These are phyloP conservation scores for Cutaneotrichosporon curvatum DNA, from an alignment of 1,284 basidiomycete species.

Conservation along the genomic window DNA sequence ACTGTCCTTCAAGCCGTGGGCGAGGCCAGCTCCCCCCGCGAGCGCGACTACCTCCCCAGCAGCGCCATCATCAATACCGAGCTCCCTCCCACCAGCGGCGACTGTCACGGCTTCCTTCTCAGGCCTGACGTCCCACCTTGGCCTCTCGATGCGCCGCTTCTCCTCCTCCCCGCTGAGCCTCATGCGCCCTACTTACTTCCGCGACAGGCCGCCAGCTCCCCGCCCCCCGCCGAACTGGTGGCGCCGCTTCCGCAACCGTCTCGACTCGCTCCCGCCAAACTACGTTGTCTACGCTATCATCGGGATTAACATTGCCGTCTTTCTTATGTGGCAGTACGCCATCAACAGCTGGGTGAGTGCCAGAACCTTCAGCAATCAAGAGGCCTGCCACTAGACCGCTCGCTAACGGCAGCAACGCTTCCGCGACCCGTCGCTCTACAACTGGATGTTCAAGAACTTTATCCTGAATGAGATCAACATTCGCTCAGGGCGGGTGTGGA, in stretches of 20 bases:
- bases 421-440: slow-evolving; percentile 51
- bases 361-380: too few relatives aligned
- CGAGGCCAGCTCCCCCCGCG: too few relatives aligned
- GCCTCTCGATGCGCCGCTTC: slow-evolving; percentile 4
- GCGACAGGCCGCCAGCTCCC: neutral
- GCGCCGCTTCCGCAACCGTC: neutral
- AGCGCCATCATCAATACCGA: too few relatives aligned
- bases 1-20: too few relatives aligned
- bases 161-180: neutral
- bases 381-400: too few relatives aligned
- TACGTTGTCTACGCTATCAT: slow-evolving; percentile 22
- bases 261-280: slow-evolving; percentile 2
- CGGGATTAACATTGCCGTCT: slow-evolving; percentile 38
- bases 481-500: slow-evolving; percentile 69
- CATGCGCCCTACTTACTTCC: slow-evolving; percentile 4
- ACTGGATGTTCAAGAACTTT: slow-evolving; percentile 66
- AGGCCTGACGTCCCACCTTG: neutral
- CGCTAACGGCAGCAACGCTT: slow-evolving; percentile 32
- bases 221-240: too few relatives aligned
- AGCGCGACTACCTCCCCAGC: too few relatives aligned
- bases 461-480: slow-evolving; percentile 56
- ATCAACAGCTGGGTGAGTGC: slow-evolving; percentile 29
- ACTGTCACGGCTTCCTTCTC: too few relatives aligned
- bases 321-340: slow-evolving; percentile 44
- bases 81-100: too few relatives aligned